Conservation (phyloP, 306 rosid genomes). For the Prunus dulcis region DNA sequence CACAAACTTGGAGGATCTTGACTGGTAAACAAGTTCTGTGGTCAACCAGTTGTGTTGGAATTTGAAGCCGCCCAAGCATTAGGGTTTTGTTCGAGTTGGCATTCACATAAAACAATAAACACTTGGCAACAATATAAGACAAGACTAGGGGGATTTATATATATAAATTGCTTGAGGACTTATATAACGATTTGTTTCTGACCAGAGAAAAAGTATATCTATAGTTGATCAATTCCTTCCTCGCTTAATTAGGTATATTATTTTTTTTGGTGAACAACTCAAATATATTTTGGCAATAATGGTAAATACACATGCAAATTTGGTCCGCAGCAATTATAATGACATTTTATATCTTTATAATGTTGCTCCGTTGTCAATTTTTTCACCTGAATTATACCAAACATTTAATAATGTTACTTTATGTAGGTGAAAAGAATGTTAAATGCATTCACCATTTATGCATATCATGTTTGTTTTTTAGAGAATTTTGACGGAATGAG, state of each 20-base stretch:
- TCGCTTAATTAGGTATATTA: neutral
- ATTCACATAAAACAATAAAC: neutral
- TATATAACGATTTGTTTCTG: too few species aligned
- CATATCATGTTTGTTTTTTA: too few species aligned
- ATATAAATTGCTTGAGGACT: neutral
- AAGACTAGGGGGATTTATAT: neutral
- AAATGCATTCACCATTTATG: too few species aligned
- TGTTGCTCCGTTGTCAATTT: slow-evolving; percentile 15
- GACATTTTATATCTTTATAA: neutral
- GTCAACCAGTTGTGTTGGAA: neutral
- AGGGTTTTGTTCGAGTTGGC: neutral
- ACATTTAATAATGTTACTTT: neutral
- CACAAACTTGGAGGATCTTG: neutral
- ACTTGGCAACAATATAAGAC: neutral
- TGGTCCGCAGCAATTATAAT: slow-evolving; percentile 7
- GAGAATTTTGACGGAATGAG: fast-evolving
- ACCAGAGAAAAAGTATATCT: too few species aligned
- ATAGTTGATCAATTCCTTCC: too few species aligned
- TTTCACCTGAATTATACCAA: slow-evolving; percentile 15
- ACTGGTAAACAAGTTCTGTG: neutral
- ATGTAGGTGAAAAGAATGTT: neutral
- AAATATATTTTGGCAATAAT: slow-evolving; percentile 5
- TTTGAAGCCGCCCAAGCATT: neutral
- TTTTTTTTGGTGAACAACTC: slow-evolving; percentile 2
- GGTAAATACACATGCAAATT: slow-evolving; percentile 1